Conservation (phyloP, 495 filamentous ascomycete genomes). For the Tuber microsphaerosporum region DNA sequence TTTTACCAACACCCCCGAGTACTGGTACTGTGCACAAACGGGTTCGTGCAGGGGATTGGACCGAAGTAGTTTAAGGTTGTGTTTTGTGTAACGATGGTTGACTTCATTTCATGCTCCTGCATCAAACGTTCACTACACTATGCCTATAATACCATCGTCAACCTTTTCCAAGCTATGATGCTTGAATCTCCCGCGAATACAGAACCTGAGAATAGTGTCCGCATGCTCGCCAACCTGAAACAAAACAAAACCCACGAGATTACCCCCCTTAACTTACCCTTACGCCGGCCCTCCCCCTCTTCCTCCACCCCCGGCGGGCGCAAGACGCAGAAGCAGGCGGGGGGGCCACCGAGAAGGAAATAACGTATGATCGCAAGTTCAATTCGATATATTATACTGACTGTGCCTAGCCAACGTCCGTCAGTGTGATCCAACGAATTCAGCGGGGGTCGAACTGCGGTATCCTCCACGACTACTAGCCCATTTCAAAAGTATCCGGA, state of each 20-base stretch:
- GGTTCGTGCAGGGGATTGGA: background rate
- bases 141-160: background rate
- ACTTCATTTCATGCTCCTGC: background rate
- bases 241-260: background rate
- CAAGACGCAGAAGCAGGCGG: background rate
- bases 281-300: background rate
- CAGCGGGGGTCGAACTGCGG: too few relatives aligned
- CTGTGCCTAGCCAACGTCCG: too few relatives aligned
- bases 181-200: background rate
- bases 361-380: too few relatives aligned
- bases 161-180: background rate
- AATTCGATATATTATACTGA: too few relatives aligned
- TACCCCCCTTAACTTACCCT: background rate
- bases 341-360: background rate
- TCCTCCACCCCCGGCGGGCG: background rate
- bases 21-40: background rate
- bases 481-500: too few relatives aligned
- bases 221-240: background rate
- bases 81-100: background rate
- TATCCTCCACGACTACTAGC: too few relatives aligned
- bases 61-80: background rate
- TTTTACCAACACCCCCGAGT: too few relatives aligned
- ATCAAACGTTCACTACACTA: background rate
- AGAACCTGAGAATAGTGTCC: background rate
- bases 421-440: too few relatives aligned